Base-by-base conservation (phyloP, 108 stramenopile genomes). In the Stephanodiscus triporus region DNA sequence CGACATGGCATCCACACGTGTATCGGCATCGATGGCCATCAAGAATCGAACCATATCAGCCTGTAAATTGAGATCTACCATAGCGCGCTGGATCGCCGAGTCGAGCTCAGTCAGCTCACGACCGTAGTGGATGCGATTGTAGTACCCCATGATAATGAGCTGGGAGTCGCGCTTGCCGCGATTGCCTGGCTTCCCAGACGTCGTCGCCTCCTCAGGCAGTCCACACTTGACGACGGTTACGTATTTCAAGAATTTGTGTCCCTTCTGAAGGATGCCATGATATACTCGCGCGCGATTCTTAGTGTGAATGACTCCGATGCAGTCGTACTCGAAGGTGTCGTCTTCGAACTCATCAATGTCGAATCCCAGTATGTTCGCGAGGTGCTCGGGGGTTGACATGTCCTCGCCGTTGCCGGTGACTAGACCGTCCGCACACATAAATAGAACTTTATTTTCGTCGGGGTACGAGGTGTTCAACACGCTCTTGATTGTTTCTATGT, bases 81-180 rank as follows among this genome's bases (percentile, higher is more conserved):
- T 57, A 2, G 82, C 76, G 22, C 65, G 45, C 22, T 62, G 48
- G 34, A 86, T 57, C 6, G 82, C 85, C 23, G 53, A 61, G 57
- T 86, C 85, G 8, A 86, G 75, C 23, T 76, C 75, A n/a, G 63
- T 73, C 49, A 78, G 71, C 13, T 73, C 40, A 14, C 82, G 74
- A 29, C 75, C 81, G 24, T 86, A 69, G 55, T 83, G 82, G 62
- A 86, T 63, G 2, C 85, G 78, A 54, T 86, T 86, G 56, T 68
- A 77, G 34, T 77, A 63, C 22, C 85, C 85, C 26, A 68, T 68
- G 38, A 70, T 74, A 14, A 86, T 34, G 27, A 86, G 78, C 70
- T 83, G 85, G 20, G 85, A 86, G 43, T 86, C 85, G 45, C 85
- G 78, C 78, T 86, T 86, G 24, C 85, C 85, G 26, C 85, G 71